A percentile compares a stretch with the other conserved stretches of the same genome.
Conservation (phyloP, 2,329 filamentous ascomycete genomes). For the Trichoderma aggressivum region DNA sequence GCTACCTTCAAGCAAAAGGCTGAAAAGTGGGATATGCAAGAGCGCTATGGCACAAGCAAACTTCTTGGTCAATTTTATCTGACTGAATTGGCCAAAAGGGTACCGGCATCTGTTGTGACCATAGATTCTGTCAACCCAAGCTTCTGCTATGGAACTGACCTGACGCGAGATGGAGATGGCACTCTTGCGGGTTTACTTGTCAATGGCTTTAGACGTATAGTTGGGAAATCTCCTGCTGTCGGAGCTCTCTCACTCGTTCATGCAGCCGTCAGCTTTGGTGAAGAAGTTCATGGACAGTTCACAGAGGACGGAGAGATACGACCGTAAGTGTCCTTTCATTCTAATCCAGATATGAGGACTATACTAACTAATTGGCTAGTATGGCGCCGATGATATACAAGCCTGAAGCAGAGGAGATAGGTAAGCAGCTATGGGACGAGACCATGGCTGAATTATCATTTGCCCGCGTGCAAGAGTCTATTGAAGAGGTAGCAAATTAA, state of each 20-base stretch:
- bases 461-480: not conserved
- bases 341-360: too few relatives aligned
- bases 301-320: not conserved
- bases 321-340: not conserved
- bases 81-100: not conserved
- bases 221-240: not conserved
- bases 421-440: constrained; percentile 4
- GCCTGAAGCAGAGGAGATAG: not conserved
- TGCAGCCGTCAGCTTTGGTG: not conserved
- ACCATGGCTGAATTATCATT: not conserved
- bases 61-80: not conserved
- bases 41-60: constrained; percentile 3
- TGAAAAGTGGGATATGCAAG: not conserved
- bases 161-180: not conserved
- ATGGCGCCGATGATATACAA: constrained; percentile 1
- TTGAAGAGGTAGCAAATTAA: not conserved
- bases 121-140: not conserved
- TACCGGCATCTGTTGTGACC: not conserved
- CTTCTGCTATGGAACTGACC: not conserved
- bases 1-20: not conserved
- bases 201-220: not conserved
- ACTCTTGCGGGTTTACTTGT: not conserved
- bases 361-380: not conserved
- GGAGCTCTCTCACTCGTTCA: not conserved
- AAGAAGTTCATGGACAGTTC: not conserved